Evolutionary conservation across 176 grass and related monocot genomes (phyloP).

Genomic region (Triticum urartu): DNA sequence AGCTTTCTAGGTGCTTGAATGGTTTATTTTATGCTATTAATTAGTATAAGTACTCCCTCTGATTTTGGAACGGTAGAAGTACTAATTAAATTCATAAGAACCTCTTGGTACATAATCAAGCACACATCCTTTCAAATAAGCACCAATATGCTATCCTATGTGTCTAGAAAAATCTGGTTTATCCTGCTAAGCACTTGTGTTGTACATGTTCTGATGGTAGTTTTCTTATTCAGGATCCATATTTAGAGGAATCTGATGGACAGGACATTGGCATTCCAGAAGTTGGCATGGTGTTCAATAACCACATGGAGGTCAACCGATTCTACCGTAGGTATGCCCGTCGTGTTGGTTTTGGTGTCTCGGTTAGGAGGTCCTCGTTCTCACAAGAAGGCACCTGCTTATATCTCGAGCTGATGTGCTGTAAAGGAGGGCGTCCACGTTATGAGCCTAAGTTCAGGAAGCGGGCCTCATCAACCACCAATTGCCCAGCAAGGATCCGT

Average conservation of each 20-base stretch:
- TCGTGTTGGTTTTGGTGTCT: constrained; percentile 86
- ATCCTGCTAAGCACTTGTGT: not conserved
- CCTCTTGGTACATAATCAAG: not conserved
- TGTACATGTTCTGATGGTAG: not conserved
- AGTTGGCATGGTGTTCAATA: constrained; percentile 94
- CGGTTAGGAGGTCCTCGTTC: constrained; percentile 88
- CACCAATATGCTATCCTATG: not conserved
- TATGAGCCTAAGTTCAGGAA: constrained; percentile 92
- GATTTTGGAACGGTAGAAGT: too few species aligned
- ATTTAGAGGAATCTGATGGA: constrained; percentile 54
- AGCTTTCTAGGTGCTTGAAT: not conserved
- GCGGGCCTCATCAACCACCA: constrained; percentile 81
- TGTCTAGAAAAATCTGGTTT: not conserved
- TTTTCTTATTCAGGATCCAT: constrained; percentile 44
- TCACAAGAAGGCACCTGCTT: constrained; percentile 80
- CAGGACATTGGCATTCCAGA: constrained; percentile 67
- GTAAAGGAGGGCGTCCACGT: constrained; percentile 77
- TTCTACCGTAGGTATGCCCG: constrained; percentile 87
- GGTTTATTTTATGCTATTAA: not conserved
- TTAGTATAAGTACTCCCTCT: not conserved
- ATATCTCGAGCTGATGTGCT: constrained; percentile 95
- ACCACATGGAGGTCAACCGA: constrained; percentile 62
- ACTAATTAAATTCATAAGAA: not conserved
- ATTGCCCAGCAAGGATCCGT: constrained; percentile 82
- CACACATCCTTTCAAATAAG: not conserved